Evolutionary conservation across 1,284 basidiomycete genomes (phyloP), one percentile per base, ranked within the genome.

Genomic region (Ustilago loliicola): DNA sequence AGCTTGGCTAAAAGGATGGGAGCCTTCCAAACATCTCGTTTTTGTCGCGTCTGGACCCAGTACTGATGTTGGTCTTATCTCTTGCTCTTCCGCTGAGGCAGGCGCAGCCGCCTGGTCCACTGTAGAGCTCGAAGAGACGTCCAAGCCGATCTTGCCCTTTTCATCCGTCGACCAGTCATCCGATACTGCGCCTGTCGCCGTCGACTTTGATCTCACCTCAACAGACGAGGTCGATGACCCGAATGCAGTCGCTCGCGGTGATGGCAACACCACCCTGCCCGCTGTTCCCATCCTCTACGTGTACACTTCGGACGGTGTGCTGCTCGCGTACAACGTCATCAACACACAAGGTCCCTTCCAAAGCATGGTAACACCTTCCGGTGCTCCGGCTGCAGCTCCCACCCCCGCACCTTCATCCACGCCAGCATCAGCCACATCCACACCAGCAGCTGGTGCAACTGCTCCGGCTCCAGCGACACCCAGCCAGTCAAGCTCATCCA

Each of bases 271-370:
- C 4, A 89, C 88, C 70, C 75, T 89, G 4, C 86, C 87, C 2
- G 86, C 88, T 1, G 82, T 86, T 17, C 93, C 93, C 0, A 88
- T 94, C 59, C 87, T 94, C 83, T 92, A 91, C 82, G 90, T 91
- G 5, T 94, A 93, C 84, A 90, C 93, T 4, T 93, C 91, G 68
- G 93, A 95, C 80, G 93, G 93, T 21, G 92, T 93, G 0, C 66
- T 95, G 38, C 89, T 91, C 42, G 93, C 89, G 2, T 95, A 94
- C 92, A 89, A 91, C 80, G 83, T 93, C 38, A 90, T 93, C 54
- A 91, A 93, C 82, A 88, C 89, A 2, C 87, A 87, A 23, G 34
- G 86, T 75, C n/a, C 66, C 45, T 90, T 89, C 71, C 83, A 86
- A 1, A 86, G 86, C 1, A 88, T 89, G 88, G 61, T 77, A 15